Conservation (phyloP, 2,329 filamentous ascomycete genomes). For the Hymenoscyphus linearis region DNA sequence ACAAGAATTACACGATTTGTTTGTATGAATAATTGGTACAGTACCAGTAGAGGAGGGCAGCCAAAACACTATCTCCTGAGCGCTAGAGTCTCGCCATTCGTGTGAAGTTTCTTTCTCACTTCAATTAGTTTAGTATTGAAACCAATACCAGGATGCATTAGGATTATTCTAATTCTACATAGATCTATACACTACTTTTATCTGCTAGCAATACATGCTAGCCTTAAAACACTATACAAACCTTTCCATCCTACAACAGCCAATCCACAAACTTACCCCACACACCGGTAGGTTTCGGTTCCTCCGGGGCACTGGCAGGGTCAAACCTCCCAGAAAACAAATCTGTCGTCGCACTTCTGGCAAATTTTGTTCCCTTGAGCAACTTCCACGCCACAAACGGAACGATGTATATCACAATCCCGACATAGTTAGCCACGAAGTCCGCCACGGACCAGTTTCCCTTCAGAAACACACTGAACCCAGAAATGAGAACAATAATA, state of each 20-base stretch:
- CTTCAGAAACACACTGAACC: constrained; percentile 50
- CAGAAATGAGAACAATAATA: constrained; percentile 49
- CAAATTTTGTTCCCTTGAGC: constrained; percentile 9
- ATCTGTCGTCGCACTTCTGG: constrained; percentile 6
- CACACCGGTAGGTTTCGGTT: constrained; percentile 7
- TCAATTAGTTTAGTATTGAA: no score
- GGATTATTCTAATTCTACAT: not conserved
- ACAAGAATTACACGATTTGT: no score
- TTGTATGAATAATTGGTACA: no score
- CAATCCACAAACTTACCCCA: constrained; percentile 14
- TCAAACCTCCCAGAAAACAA: constrained; percentile 12
- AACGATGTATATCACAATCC: constrained; percentile 44
- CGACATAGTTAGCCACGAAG: constrained; percentile 51
- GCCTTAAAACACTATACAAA: not conserved
- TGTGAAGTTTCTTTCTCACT: no score
- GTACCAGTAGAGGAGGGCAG: no score
- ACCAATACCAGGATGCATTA: no score
- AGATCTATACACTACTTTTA: not conserved
- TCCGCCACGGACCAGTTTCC: constrained; percentile 39
- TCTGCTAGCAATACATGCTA: not conserved
- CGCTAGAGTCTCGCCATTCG: no score
- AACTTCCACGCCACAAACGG: constrained; percentile 41
- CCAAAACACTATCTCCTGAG: no score
- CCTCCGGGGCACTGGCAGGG: not conserved
- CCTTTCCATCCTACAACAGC: not conserved